Conservation (phyloP, 495 filamentous ascomycete species). For the Xylaria flabelliformis region DNA sequence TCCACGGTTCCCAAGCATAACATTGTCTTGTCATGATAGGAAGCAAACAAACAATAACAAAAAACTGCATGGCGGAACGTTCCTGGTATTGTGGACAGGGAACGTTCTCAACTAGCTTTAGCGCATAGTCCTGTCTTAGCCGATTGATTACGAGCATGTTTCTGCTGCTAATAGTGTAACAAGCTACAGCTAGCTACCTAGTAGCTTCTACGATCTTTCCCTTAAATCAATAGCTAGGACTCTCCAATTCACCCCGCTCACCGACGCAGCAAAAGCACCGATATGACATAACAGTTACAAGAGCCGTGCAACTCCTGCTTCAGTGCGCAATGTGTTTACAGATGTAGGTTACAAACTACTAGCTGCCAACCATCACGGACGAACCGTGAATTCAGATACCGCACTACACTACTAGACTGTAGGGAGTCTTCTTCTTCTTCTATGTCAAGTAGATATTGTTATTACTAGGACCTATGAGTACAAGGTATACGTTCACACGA, state of each 20-base stretch:
- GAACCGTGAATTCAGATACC: neutral
- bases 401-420: neutral
- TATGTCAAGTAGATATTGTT: neutral
- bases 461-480: neutral
- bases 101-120: slow-evolving; percentile 14
- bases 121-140: slow-evolving; percentile 1
- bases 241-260: slow-evolving; percentile 19
- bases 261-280: slow-evolving; percentile 16
- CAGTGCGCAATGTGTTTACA: neutral
- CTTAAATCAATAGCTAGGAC: neutral
- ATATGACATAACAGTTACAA: neutral
- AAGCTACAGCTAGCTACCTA: neutral
- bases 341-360: neutral
- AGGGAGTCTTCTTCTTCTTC: neutral
- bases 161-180: slow-evolving; percentile 1
- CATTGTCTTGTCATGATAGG: neutral
- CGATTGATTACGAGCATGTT: no score
- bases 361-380: neutral
- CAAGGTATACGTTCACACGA: neutral
- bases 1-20: neutral
- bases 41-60: neutral
- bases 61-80: neutral
- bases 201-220: neutral
- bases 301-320: neutral
- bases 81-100: neutral